These are phyloP conservation scores for Alternaria alternata DNA, from an alignment of 2,329 filamentous ascomycete species.

Conservation along the genomic window DNA sequence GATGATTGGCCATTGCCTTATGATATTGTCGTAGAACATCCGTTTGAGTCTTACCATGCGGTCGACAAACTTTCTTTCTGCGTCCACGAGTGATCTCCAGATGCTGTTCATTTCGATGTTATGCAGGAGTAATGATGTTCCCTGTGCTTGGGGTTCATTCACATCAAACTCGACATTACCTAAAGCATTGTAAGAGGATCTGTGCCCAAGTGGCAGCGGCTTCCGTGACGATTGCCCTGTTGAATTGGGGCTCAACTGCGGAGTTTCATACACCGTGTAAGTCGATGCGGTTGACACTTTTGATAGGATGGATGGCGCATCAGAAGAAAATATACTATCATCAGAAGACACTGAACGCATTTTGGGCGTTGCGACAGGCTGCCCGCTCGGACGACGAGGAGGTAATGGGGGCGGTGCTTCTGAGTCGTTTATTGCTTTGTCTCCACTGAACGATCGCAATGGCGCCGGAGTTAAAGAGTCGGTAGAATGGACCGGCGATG, in stretches of 20 bases:
- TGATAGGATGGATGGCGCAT: slow-evolving; percentile 18
- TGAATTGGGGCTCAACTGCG: slow-evolving; percentile 1
- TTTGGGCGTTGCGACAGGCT: slow-evolving; percentile 4
- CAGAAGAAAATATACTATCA: slow-evolving; percentile 17
- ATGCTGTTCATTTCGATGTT: slow-evolving; percentile 31
- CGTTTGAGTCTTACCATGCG: slow-evolving; percentile 34
- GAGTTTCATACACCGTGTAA: slow-evolving; percentile 18
- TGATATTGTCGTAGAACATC: slow-evolving; percentile 38
- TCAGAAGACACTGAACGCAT: slow-evolving; percentile 20
- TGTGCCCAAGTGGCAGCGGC: slow-evolving; percentile 21
- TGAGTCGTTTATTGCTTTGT: background rate
- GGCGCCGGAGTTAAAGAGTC: slow-evolving; percentile 8
- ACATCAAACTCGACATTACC: background rate
- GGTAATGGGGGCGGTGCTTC: slow-evolving; percentile 25
- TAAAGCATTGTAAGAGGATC: slow-evolving; percentile 22
- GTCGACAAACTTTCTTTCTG: slow-evolving; percentile 37
- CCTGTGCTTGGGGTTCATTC: background rate
- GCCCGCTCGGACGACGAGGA: slow-evolving; percentile 29
- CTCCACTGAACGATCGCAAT: slow-evolving; percentile 20
- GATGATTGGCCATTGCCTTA: slow-evolving; percentile 38
- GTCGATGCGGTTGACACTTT: slow-evolving; percentile 29
- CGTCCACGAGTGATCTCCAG: slow-evolving; percentile 32
- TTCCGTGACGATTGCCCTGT: slow-evolving; percentile 17
- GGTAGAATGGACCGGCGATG: background rate
- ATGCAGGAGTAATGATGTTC: slow-evolving; percentile 6